Evolutionary conservation across 495 filamentous ascomycete species (phyloP), one percentile per base, ranked within the genome.

Genomic region (Tuber umbilicatum): DNA sequence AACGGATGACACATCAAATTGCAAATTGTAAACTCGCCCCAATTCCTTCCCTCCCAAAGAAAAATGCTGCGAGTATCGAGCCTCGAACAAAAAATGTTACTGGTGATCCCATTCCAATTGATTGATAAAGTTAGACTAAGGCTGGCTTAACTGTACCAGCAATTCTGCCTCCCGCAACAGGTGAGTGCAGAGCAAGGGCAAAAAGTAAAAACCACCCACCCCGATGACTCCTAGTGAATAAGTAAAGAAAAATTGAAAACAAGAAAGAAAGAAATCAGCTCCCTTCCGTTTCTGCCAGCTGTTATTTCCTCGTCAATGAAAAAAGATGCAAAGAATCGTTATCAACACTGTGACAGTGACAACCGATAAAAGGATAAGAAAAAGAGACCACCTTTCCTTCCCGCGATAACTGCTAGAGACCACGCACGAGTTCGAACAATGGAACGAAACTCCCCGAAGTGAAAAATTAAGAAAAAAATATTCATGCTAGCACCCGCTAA

Each of bases 401-500:
- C 91, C 76, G 97, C 88, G 69, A 97, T 88, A 55, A 95, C 89
- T 91, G 97, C 91, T 92, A 93, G 97, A 40, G 92, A 90, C 47
- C 92, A 89, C 73, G 55, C 10, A 35, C 55, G 27, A 35, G 55
- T 17, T 17, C 14, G 5, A 64, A 27, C 55, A 16, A 64, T 64
- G 27, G 27, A 64, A 64, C 35, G 55, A 64, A 97, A 93, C 69
- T 91, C 90, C 10, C 91, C 90, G 81, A 97, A 80, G 75, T 77
- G 77, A 78, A 76, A 80, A 73, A 80, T 74, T 27, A 69, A 78
- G 75, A 73, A 74, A 73, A 74, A 73, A 50, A 69, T 75, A 69
- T 74, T 55, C 60, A 67, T 70, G 73, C 70, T 71, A 72, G 74
- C 76, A 71, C 77, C 77, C 72, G 71, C 72, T 84, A 70, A 77